Evolutionary conservation across 495 filamentous ascomycete species (phyloP).

Genomic region (Penicillium longicatenatum): DNA sequence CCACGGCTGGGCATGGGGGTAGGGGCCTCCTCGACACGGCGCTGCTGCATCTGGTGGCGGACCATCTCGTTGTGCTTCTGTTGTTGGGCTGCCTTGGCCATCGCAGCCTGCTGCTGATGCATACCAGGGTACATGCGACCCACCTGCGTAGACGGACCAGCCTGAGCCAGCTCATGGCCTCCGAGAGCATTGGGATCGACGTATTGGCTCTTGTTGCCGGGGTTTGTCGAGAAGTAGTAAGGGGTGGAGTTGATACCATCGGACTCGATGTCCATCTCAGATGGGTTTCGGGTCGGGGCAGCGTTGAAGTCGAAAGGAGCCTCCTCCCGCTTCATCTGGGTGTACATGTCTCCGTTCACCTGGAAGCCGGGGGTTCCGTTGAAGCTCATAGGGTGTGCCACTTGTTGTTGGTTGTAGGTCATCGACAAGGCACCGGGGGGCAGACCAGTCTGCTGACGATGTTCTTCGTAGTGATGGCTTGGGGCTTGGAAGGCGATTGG

Average conservation of each 20-base stretch:
- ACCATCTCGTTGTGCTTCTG: conserved; percentile 66
- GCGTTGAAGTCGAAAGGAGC: conserved; percentile 56
- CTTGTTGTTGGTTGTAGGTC: conserved; percentile 46
- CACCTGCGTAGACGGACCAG: conserved; percentile 54
- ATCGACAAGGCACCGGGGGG: conserved; percentile 75
- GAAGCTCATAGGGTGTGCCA: background rate
- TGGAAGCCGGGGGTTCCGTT: conserved; percentile 46
- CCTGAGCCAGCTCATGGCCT: conserved; percentile 52
- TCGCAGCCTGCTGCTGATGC: conserved; percentile 85
- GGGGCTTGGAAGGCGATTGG: conserved; percentile 70
- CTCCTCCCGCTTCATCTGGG: conserved; percentile 56
- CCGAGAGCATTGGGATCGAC: conserved; percentile 73
- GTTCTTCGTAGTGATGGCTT: conserved; percentile 88
- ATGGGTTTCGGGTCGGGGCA: conserved; percentile 48
- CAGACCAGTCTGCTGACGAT: conserved; percentile 89
- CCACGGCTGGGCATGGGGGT: conserved; percentile 38
- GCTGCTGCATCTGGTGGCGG: conserved; percentile 55
- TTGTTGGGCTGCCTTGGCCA: conserved; percentile 74
- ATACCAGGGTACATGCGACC: conserved; percentile 84
- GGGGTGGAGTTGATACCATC: conserved; percentile 66
- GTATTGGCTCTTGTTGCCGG: conserved; percentile 50
- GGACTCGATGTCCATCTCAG: conserved; percentile 58
- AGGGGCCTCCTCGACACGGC: conserved; percentile 33
- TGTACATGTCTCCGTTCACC: conserved; percentile 49
- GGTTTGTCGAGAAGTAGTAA: conserved; percentile 42